Evolutionary conservation across 768 basidiomycete species (phyloP), one percentile per base, ranked within the genome.

Genomic region (Wakefieldia striispora): DNA sequence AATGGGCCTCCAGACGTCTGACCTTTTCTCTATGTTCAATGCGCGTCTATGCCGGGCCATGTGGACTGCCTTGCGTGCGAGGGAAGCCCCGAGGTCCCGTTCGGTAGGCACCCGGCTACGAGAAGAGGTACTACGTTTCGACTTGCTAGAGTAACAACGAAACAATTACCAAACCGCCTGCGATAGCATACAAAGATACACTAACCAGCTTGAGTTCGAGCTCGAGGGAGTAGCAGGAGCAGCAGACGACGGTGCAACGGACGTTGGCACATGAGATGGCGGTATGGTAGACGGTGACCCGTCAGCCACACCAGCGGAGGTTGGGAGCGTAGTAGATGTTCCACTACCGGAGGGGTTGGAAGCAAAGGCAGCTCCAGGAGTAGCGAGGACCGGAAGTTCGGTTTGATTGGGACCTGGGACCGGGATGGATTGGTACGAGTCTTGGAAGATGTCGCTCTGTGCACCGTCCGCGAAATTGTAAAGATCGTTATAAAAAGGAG

Each of bases 401-500:
- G 55, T 66, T 43, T 66, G 65, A 36, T 63, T 50, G 3, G 78
- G 76, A 0, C 75, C 72, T 17, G 78, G 79, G 9, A 64, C 59
- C 0, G 78, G 79, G 1, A 80, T 61, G 27, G 42, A 69, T 40
- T 45, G 47, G 56, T 84, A 83, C 2, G 76, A 83, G 60, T 81
- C 75, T 43, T 72, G 67, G 63, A 90, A 88, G 52, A 89, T 88
- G 63, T 89, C 86, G 45, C 77, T 62, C 62, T 92, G 89, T 0
- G 86, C 71, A 9, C 89, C 88, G 59, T 91, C 82, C 10, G 54
- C 49, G 66, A 87, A 91, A 60, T 84, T 83, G 73, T 87, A 90
- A 13, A 81, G 67, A 51, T 80, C 77, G 58, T 76, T 83, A 67
- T 91, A 91, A 49, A 79, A 77, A 0, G 83, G 84, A 16, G 84